Base-by-base conservation (phyloP, 495 filamentous ascomycete genomes). In the Neurospora sp. region DNA sequence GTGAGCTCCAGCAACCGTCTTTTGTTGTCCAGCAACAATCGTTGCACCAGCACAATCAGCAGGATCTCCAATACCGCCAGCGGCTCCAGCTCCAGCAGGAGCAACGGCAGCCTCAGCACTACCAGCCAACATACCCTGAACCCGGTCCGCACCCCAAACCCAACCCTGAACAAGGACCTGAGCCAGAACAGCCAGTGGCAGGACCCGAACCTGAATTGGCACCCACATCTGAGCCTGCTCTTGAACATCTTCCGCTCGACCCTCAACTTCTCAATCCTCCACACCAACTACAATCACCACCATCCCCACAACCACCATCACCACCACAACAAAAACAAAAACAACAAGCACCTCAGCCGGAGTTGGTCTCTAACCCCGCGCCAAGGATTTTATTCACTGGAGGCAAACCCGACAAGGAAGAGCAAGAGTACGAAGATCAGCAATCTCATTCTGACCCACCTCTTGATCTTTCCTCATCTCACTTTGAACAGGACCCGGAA, bases 111-210 rank as follows among this genome's bases (percentile, higher is more conserved):
- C 40, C 39, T 53, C 69, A 53, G 39, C 69, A 42, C 68, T 39
- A 44, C 31, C 53, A 35, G 68, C 14, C 68, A 38, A 69, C 68
- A 18, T 31, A 66, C 53, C 53, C 71, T 69, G 37, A 68, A 53
- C 20, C 73, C 18, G 22, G 12, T 22, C 70, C 42, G 38, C 66
- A 70, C 27, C 59, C 73, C 16, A 61, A 35, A 69, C 31, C 70
- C 6, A 35, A 73, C 53, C 59, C 37, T 40, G 75, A 76, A 69
- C 41, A 35, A 66, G 22, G 53, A 66, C 27, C 53, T 40, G 20
- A 77, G 39, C 40, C 73, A 46, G 53, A 70, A 72, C 70, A 78
- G 75, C 20, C 53, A 61, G 53, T 61, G 53, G 74, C 61, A 38
- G 16, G 31, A 70, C 12, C n/a, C 22, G 14, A 70, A n/a, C 48